Evolutionary conservation across 2,329 filamentous ascomycete species (phyloP).

Genomic region (Fusarium dlaminii): DNA sequence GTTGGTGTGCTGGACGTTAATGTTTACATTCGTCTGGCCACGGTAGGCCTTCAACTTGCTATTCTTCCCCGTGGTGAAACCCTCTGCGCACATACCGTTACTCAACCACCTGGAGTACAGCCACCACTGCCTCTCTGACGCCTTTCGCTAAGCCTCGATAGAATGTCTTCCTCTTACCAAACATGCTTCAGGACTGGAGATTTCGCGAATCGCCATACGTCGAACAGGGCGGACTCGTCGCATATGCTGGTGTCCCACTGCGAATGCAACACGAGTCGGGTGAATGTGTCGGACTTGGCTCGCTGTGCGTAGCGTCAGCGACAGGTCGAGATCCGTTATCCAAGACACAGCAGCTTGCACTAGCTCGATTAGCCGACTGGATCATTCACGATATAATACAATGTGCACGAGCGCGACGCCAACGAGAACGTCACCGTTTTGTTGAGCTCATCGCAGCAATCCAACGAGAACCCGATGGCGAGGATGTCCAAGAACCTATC

Average conservation of each 20-base stretch:
- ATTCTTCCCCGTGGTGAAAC: constrained; percentile 56
- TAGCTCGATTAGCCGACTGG: constrained; percentile 45
- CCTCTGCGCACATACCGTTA: constrained; percentile 56
- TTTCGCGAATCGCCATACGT: constrained; percentile 54
- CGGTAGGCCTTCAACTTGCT: constrained; percentile 52
- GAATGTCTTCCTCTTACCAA: constrained; percentile 52
- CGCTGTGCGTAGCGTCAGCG: constrained; percentile 54
- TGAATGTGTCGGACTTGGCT: constrained; percentile 52
- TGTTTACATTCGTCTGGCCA: constrained; percentile 54
- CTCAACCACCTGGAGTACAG: constrained; percentile 45
- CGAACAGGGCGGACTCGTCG: constrained; percentile 50
- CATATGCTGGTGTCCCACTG: constrained; percentile 54
- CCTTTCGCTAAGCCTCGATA: constrained; percentile 13
- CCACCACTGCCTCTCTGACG: neutral
- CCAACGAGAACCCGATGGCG: constrained; percentile 36
- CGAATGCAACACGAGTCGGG: constrained; percentile 52
- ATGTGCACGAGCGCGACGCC: constrained; percentile 49
- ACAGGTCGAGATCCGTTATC: constrained; percentile 46
- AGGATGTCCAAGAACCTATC: constrained; percentile 32
- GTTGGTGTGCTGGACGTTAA: constrained; percentile 55
- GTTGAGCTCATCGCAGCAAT: constrained; percentile 46
- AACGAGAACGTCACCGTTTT: constrained; percentile 52
- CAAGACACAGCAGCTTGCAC: constrained; percentile 39
- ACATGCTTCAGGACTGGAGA: constrained; percentile 56
- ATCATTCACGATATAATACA: constrained; percentile 54